Percentiles rank a stretch among this genome's conserved stretches.
Evolutionary conservation across 768 basidiomycete species (phyloP).

Genomic region (Tulasnella sp.): DNA sequence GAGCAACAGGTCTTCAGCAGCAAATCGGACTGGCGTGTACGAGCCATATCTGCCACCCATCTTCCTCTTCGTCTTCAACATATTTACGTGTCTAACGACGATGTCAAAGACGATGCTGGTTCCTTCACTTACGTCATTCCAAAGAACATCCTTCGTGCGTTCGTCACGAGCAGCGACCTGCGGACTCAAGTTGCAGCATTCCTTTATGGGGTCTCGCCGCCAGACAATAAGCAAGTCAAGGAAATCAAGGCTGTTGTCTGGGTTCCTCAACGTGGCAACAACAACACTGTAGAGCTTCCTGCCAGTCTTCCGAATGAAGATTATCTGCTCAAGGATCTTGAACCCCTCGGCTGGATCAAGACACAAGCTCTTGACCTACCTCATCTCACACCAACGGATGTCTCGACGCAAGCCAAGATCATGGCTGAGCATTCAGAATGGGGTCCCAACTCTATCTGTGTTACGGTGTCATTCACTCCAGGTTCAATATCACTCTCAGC

Average conservation of each 20-base stretch:
- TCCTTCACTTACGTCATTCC: constrained; percentile 93
- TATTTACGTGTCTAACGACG: constrained; percentile 98
- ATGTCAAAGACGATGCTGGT: constrained; percentile 94
- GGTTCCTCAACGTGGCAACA: constrained; percentile 94
- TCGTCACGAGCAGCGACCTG: constrained; percentile 85
- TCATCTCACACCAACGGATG: constrained; percentile 85
- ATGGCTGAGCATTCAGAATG: constrained; percentile 96
- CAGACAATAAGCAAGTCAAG: constrained; percentile 96
- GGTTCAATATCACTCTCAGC: constrained; percentile 93
- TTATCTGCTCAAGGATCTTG: constrained; percentile 86
- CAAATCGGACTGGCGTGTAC: constrained; percentile 99
- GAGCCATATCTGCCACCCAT: constrained; percentile 95
- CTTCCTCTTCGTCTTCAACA: constrained; percentile 92
- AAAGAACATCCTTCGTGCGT: constrained; percentile 90
- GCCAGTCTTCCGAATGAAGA: constrained; percentile 85
- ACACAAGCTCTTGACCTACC: constrained; percentile 88
- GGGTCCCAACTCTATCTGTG: constrained; percentile 84
- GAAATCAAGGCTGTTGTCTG: constrained; percentile 97
- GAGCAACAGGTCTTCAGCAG: constrained; percentile 98
- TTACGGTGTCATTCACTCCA: constrained; percentile 93
- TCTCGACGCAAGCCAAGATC: constrained; percentile 86
- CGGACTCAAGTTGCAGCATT: constrained; percentile 93
- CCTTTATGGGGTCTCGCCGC: constrained; percentile 83
- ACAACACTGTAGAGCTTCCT: constrained; percentile 88
- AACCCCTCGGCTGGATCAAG: constrained; percentile 93